Evolutionary conservation across 768 basidiomycete genomes (phyloP).

Genomic region (Hygrophorus russula): DNA sequence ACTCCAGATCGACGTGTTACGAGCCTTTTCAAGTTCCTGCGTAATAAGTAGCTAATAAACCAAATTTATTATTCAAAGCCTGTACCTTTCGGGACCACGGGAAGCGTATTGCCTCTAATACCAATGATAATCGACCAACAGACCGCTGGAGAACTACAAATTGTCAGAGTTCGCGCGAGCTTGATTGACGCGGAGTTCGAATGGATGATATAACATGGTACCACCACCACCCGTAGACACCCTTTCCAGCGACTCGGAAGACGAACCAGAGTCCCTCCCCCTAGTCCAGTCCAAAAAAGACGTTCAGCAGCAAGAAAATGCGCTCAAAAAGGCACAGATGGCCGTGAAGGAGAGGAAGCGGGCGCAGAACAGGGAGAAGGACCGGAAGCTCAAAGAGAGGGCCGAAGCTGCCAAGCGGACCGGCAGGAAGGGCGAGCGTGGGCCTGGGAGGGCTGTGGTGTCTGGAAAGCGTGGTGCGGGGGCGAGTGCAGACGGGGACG

Average conservation of each 20-base stretch:
- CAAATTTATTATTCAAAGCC: too few relatives aligned
- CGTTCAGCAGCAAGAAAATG: slow-evolving; percentile 24
- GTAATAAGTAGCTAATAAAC: too few relatives aligned
- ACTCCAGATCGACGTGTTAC: too few relatives aligned
- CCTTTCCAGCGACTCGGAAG: slow-evolving; percentile 26
- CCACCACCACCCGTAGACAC: too few relatives aligned
- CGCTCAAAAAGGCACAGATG: slow-evolving; percentile 23
- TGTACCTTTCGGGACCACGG: too few relatives aligned
- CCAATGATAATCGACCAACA: too few relatives aligned
- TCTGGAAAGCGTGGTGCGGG: slow-evolving; percentile 20
- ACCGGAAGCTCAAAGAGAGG: slow-evolving; percentile 38
- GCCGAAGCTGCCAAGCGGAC: slow-evolving; percentile 14
- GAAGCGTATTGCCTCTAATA: too few relatives aligned
- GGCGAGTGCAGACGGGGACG: slow-evolving; percentile 10
- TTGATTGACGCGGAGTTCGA: too few relatives aligned
- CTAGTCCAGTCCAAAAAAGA: slow-evolving; percentile 34
- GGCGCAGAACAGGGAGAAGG: slow-evolving; percentile 34
- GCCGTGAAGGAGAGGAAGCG: slow-evolving; percentile 30
- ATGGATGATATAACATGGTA: too few relatives aligned
- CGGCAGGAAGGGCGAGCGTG: slow-evolving; percentile 15
- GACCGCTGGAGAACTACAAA: too few relatives aligned
- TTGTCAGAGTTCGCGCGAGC: too few relatives aligned
- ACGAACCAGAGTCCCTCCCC: slow-evolving; percentile 40
- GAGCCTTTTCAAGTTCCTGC: too few relatives aligned
- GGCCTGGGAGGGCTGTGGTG: slow-evolving; percentile 30